A percentile compares a stretch with the other conserved stretches of the same genome.
Evolutionary conservation across 1,284 basidiomycete genomes (phyloP).

Genomic region (Phlebopus sp.): DNA sequence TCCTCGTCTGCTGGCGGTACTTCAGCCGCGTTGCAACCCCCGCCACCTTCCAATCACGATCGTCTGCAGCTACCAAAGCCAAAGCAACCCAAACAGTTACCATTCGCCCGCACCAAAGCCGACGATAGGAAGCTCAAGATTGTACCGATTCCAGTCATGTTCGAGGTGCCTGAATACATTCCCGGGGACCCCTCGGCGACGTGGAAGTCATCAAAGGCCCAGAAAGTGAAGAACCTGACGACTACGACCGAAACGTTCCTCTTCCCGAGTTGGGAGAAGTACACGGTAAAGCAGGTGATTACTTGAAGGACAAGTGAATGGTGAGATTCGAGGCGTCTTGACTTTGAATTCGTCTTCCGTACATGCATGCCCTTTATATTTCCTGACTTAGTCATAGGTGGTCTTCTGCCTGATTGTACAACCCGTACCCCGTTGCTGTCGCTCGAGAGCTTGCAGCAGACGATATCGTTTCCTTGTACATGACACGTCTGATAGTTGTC

Average conservation of each 20-base stretch:
- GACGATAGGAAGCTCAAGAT: slow-evolving; percentile 56
- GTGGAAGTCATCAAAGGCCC: slow-evolving; percentile 24
- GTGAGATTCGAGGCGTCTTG: too few species aligned
- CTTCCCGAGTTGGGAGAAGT: slow-evolving; percentile 63
- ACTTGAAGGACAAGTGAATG: too few species aligned
- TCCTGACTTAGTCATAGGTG: too few species aligned
- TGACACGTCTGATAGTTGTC: too few species aligned
- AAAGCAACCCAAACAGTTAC: slow-evolving; percentile 42
- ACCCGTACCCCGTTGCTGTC: too few species aligned
- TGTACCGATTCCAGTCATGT: slow-evolving; percentile 40
- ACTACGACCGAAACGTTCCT: slow-evolving; percentile 45
- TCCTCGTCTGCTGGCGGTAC: slow-evolving; percentile 25
- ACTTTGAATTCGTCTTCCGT: too few species aligned
- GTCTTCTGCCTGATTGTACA: too few species aligned
- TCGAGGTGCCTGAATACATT: slow-evolving; percentile 36
- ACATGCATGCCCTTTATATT: too few species aligned
- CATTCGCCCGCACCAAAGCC: slow-evolving; percentile 45
- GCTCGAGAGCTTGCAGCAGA: too few species aligned
- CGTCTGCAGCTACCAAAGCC: slow-evolving; percentile 33
- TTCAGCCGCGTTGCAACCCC: slow-evolving; percentile 13
- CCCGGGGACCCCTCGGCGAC: slow-evolving; percentile 18
- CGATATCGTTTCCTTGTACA: too few species aligned
- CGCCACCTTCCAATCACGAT: slow-evolving; percentile 15
- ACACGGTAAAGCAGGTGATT: slow-evolving; percentile 45
- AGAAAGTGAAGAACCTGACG: slow-evolving; percentile 36